A percentile compares a stretch with the other conserved stretches of the same genome.
Evolutionary conservation across 78 protist species (phyloP).

Genomic region (Parvularia atlantis): DNA sequence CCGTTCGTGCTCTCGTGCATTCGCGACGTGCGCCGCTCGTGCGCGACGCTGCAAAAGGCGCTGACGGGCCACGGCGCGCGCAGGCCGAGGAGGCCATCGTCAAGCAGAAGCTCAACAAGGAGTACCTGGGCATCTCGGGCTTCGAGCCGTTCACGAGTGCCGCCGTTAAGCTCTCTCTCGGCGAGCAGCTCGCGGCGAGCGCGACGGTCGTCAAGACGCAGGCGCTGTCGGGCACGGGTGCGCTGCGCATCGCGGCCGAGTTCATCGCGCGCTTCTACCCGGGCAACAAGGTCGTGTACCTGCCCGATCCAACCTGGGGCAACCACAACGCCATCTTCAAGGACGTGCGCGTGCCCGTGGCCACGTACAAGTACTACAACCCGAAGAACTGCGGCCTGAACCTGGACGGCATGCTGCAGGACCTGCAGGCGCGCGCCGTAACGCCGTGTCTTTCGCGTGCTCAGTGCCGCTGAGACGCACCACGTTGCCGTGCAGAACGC

Average conservation of each 20-base stretch:
- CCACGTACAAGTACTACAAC: conserved; percentile 58
- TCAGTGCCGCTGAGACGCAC: no score
- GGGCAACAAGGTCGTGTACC: conserved; percentile 36
- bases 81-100: no score
- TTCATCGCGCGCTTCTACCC: conserved; percentile 49
- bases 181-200: conserved; percentile 17
- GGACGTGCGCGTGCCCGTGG: conserved; percentile 45
- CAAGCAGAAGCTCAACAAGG: no score
- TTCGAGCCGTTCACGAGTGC: conserved; percentile 31
- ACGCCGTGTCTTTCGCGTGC: no score
- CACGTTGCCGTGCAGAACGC: no score
- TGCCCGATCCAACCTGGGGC: conserved; percentile 97
- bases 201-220: no score
- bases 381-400: conserved; percentile 58
- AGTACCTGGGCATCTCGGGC: conserved; percentile 77
- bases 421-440: conserved; percentile 39
- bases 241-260: conserved; percentile 69
- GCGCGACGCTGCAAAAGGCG: no score
- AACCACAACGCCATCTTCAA: conserved; percentile 62
- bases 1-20: conserved; percentile 15
- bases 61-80: no score
- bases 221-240: conserved; percentile 96
- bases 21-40: conserved; percentile 25
- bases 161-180: conserved; percentile 38
- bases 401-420: conserved; percentile 73